Base-by-base conservation (phyloP, 768 basidiomycete genomes). In the Kondoa malvinella region DNA sequence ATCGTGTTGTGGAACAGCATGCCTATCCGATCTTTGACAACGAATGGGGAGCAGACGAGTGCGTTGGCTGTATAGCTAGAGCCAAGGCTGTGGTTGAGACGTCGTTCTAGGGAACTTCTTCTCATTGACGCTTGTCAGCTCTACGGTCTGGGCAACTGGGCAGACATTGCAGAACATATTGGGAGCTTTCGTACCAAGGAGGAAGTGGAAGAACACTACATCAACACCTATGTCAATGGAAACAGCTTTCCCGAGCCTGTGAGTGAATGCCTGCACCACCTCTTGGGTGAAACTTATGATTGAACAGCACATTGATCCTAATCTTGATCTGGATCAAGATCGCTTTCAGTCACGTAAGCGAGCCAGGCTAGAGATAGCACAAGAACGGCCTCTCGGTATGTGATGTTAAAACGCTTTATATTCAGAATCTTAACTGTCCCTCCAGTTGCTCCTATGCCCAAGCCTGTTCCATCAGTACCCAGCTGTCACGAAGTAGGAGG, bases 21-120 rank as follows among this genome's bases (percentile, higher is more conserved):
- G 91, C 94, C 4, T 89, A 92, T 77, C 95, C 94, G 1, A 95
- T 99, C 74, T 94, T 95, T 74, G 82, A 86, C 4, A 85, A 87
- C 67, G 90, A 94, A 76, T 97, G 94, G 95, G 94, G 92, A 50
- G 94, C 92, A 8, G 94, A 97, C 77, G 94, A 99, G 89, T 91
- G 73, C 77, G 85, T 80, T 32, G 2, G 29, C 33, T 60, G 57
- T 56, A 33, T 25, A 29, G 32, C 27, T 29, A 64, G 58, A 12
- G 58, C 65, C 27, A 25, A 1, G 25, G 29, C 29, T 33, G 2
- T n/a, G 50, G 4, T 59, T 59, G 27, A 12, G 25, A 4, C 12
- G 58, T 25, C 12, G 25, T 61, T 40, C 27, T 72, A 92, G 90
- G 78, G 94, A 99, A 76, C 81, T 97, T 1, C 79, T 94, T 4